Evolutionary conservation across 164 flowering plant genomes (phyloP), one percentile per base, ranked within the genome.

Genomic region (Euptelea pleiosperma): DNA sequence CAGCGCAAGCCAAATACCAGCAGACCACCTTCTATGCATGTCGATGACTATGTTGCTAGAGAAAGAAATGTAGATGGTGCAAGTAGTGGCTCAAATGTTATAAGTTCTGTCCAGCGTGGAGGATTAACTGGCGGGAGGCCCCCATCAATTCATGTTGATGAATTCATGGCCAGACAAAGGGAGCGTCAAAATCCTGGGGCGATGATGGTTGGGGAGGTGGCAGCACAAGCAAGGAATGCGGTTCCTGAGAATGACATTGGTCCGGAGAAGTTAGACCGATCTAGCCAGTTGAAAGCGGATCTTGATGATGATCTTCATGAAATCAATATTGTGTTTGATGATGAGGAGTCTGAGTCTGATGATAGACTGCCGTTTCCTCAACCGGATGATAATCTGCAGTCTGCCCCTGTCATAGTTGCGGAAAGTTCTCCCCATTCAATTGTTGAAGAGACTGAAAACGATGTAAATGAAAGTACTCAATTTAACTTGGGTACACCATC

Each of bases 11-110:
- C 99, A 46, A 94, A 94, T 63, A 91, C 96, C 24, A 94, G 99
- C 79, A 78, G 99, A 70, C 97, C 99, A 12, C 97, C 99, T 31
- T 94, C 99, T 31, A 89, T 91, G 99, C 99, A 94, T 64, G 99
- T 94, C 67, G 99, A 94, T 82, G 99, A 94, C 61, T 94, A 94
- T 78, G 95, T 89, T 77, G 99, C 99, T 6, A 77, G 97, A 65
- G 97, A 94, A 70, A 82, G 99, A 74, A 89, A 75, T 76, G 81
- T 75, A 52, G 99, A 89, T 68, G 79, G 81, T 60, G 70, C 55
- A 18, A 70, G 61, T 69, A 59, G 67, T 52, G 76, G 74, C 72
- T 75, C 95, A 57, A 86, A 85, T 69, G 50, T 54, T 30, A 83
- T 78, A 16, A 86, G 75, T 70, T 75, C 89, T 30, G 61, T 82